Evolutionary conservation across 2,329 filamentous ascomycete genomes (phyloP).

Genomic region (Phyllosticta citrichinensis): DNA sequence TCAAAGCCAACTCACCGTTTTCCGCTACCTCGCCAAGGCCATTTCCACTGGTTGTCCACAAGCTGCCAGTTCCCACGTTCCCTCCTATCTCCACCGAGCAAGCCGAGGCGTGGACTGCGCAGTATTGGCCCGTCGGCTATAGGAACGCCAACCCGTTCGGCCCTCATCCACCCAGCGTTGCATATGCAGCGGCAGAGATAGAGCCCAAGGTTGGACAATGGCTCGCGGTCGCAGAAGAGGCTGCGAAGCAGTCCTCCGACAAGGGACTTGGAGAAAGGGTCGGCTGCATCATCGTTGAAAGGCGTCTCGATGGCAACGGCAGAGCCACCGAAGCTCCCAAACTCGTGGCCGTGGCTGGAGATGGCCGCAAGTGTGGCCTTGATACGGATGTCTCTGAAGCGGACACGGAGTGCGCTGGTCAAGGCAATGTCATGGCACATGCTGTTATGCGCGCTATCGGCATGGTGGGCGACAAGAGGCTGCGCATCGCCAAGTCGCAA

Average conservation of each 20-base stretch:
- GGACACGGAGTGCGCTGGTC: slow-evolving; percentile 18
- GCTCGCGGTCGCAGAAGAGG: slow-evolving; percentile 57
- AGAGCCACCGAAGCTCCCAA: slow-evolving; percentile 33
- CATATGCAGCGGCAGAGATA: slow-evolving; percentile 60
- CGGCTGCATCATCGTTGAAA: slow-evolving; percentile 67
- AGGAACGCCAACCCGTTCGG: slow-evolving; percentile 81
- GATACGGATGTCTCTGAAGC: background rate
- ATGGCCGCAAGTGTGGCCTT: slow-evolving; percentile 56
- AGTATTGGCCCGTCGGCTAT: slow-evolving; percentile 79
- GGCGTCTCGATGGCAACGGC: slow-evolving; percentile 14
- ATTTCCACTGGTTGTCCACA: slow-evolving; percentile 45
- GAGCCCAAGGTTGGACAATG: slow-evolving; percentile 52
- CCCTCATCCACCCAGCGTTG: slow-evolving; percentile 66
- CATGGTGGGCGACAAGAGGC: slow-evolving; percentile 59
- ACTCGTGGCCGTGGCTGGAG: slow-evolving; percentile 64
- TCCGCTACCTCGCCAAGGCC: slow-evolving; percentile 24
- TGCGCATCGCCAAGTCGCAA: slow-evolving; percentile 19
- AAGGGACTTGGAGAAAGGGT: slow-evolving; percentile 55
- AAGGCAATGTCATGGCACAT: slow-evolving; percentile 69
- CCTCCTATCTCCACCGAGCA: slow-evolving; percentile 68
- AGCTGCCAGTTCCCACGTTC: slow-evolving; percentile 59
- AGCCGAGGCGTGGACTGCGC: slow-evolving; percentile 61
- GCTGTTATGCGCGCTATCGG: slow-evolving; percentile 69
- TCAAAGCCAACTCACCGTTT: slow-evolving; percentile 23
- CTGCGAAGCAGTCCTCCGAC: slow-evolving; percentile 49